Percentiles rank a stretch among this genome's conserved stretches.
Conservation (phyloP, 1,284 basidiomycete species). For the Coniferiporia sulphurascens region DNA sequence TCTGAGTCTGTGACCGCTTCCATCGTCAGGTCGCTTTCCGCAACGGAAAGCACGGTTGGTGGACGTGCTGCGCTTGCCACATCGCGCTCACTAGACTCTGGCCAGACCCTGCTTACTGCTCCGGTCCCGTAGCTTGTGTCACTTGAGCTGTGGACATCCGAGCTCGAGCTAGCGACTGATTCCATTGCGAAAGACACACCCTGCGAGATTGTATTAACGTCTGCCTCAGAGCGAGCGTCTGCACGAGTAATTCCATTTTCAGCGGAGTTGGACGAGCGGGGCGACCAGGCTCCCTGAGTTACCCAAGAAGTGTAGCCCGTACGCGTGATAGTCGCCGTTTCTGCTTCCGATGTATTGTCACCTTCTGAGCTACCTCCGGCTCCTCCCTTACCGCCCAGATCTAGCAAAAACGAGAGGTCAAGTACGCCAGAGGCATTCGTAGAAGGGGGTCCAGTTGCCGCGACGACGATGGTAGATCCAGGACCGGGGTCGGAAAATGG, state of each 20-base stretch:
- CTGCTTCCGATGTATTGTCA: background rate
- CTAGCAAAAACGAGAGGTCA: too few relatives aligned
- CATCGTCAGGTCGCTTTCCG: background rate
- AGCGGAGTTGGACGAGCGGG: background rate
- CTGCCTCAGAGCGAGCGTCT: background rate
- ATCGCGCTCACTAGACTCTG: background rate
- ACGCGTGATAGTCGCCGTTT: background rate
- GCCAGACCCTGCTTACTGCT: background rate
- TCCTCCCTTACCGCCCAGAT: background rate
- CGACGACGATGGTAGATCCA: too few relatives aligned
- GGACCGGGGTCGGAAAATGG: too few relatives aligned
- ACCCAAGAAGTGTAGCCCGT: conserved; percentile 7
- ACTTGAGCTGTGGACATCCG: background rate
- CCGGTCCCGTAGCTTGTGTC: background rate
- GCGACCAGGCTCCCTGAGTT: background rate
- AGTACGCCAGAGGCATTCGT: too few relatives aligned
- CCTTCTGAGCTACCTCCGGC: background rate
- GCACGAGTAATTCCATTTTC: background rate
- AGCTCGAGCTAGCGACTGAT: background rate
- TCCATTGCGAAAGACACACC: background rate
- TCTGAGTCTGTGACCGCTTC: background rate
- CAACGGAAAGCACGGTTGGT: background rate
- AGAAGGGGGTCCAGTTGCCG: too few relatives aligned
- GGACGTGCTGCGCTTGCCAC: too few relatives aligned
- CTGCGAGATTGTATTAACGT: background rate